phyloP scores from a whole-genome alignment of 2,329 filamentous ascomycete species.

The Colletotrichum siamense region DNA sequence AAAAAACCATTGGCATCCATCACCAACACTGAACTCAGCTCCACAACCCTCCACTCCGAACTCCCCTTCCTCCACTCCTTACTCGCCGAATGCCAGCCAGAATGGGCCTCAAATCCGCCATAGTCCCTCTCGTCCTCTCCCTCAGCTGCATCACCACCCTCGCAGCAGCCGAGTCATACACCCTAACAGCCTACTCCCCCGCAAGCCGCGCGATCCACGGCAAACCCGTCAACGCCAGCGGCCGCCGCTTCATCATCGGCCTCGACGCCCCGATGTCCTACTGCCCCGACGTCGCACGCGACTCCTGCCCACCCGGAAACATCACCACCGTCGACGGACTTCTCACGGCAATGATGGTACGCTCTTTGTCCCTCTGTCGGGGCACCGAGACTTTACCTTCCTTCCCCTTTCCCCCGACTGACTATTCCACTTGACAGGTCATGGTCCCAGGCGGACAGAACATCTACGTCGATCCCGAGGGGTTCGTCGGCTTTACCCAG shows the following conservation, averaged over 20 bases:
- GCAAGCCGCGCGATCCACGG: constrained; percentile 24
- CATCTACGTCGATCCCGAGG: constrained; percentile 61
- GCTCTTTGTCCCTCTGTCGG: not conserved
- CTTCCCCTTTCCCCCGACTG: not conserved
- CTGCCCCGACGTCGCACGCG: not conserved
- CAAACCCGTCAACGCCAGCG: constrained; percentile 31
- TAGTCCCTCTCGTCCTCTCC: not conserved
- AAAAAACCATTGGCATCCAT: not conserved
- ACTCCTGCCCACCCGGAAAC: constrained; percentile 30
- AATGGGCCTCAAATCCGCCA: not conserved
- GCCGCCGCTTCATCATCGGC: constrained; percentile 32
- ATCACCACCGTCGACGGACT: constrained; percentile 30
- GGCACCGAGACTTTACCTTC: accelerated
- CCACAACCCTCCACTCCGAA: not conserved
- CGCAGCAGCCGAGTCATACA: constrained; percentile 25
- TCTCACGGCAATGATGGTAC: constrained; percentile 33
- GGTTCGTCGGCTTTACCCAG: constrained; percentile 59
- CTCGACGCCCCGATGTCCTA: constrained; percentile 5
- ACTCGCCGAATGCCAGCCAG: not conserved
- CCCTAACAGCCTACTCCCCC: constrained; percentile 30
- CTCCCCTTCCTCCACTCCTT: not conserved
- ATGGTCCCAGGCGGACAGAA: constrained; percentile 68
- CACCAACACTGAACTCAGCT: accelerated
- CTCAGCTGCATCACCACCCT: not conserved
- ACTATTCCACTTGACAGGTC: constrained; percentile 39